Evolutionary conservation across 805 yeast genomes (phyloP), one percentile per base, ranked within the genome.

Genomic region (Komagataella phaffii): DNA sequence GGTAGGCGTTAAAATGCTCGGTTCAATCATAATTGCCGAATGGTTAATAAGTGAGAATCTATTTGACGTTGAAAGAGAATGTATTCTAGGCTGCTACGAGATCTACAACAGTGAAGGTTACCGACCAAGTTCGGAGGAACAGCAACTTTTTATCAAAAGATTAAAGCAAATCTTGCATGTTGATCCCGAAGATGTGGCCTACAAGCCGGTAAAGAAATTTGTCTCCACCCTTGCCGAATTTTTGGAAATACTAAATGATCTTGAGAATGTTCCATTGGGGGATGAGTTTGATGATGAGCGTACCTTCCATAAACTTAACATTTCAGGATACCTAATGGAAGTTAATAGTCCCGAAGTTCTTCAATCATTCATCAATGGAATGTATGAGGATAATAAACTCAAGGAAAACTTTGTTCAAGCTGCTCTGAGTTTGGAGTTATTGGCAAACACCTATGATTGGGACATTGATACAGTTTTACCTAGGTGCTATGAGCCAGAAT

Each of bases 201-300:
- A 73, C 55, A 62, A 63, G 1, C 67, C 76, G 24, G 69, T 81
- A 45, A 66, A 73, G 53, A 68, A 68, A 44, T 77, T 80, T 52
- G 71, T 83, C 51, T 73, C 72, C 52, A 78, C 76, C 46, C 58
- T 86, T 44, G 65, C 79, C 23, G 82, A 79, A 21, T 85, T 86
- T 64, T 66, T 87, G 53, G 79, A 74, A 51, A 78, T 80, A 14
- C 72, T 85, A 59, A 74, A 79, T 54, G 88, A 85, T 59, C 76
- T 85, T 58, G 77, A 77, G 58, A 75, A 77, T 53, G 88, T 88
- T 53, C 96, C 96, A 12, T 75, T 74, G 48, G 89, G 89, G 17
- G 81, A 81, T 46, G 95, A 88, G 60, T 89, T 85, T 64, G 91
- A 85, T 59, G 91, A 86, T 63, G 96, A 88, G 64, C 73, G 96